Conservation (phyloP, 352 stramenopile genomes). For the Globisporangium carolinianum region DNA sequence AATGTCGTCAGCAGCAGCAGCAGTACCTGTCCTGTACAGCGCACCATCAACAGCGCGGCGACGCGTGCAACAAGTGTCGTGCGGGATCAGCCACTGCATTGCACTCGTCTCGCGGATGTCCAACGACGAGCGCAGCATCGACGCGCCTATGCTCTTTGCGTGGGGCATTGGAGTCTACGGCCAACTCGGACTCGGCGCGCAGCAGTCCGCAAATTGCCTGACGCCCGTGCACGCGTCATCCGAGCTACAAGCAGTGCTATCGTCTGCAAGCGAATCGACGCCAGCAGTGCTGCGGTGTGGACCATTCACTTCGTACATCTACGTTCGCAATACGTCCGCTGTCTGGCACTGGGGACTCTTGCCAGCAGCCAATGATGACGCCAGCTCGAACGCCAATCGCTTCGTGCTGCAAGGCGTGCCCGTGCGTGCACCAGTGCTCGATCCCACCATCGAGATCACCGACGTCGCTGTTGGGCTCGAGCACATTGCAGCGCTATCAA, state of each 20-base stretch:
- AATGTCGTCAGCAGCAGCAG: too few species aligned
- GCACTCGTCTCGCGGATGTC: constrained; percentile 9
- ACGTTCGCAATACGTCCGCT: constrained; percentile 9
- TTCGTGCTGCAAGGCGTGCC: constrained; percentile 13
- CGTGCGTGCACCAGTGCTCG: constrained; percentile 12
- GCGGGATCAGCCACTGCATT: constrained; percentile 32
- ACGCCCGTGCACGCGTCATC: constrained; percentile 9
- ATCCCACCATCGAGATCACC: constrained; percentile 9
- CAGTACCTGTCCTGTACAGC: neutral
- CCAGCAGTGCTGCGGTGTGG: constrained; percentile 21
- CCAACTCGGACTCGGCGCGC: constrained; percentile 33
- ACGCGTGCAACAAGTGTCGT: constrained; percentile 26
- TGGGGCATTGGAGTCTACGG: constrained; percentile 37
- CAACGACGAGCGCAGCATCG: neutral
- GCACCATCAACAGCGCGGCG: neutral
- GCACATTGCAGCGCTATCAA: constrained; percentile 23
- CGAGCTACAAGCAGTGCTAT: constrained; percentile 14
- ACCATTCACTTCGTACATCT: constrained; percentile 25
- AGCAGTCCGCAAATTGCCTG: constrained; percentile 15
- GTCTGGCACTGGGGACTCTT: constrained; percentile 34
- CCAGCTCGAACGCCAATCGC: neutral
- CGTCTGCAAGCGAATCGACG: neutral
- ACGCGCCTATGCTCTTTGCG: constrained; percentile 13
- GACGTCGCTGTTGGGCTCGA: constrained; percentile 23
- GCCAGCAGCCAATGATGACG: constrained; percentile 3